Evolutionary conservation across 164 flowering plant genomes (phyloP).

Genomic region (grape (Vitis vinifera)): DNA sequence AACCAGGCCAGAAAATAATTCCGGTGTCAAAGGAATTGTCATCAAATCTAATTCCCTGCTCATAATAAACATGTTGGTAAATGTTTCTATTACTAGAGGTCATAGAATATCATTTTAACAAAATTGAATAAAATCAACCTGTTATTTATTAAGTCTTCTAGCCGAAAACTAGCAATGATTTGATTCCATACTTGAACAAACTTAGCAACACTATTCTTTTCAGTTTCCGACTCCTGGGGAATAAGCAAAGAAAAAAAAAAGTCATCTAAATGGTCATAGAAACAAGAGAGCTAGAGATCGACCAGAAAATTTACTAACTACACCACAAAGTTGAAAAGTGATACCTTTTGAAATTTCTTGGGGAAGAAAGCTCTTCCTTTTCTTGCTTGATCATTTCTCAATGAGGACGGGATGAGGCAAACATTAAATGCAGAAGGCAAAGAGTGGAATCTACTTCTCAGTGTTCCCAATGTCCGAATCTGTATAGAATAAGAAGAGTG

Average conservation of each 20-base stretch:
- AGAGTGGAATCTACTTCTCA: conserved; percentile 74
- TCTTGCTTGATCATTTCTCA: conserved; percentile 32
- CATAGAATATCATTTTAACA: neutral
- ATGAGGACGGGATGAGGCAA: conserved; percentile 57
- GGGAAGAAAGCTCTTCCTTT: conserved; percentile 30
- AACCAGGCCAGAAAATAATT: conserved; percentile 46
- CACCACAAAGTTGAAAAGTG: neutral
- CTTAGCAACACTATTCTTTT: conserved; percentile 48
- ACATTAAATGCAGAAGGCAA: conserved; percentile 76
- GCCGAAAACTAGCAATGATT: conserved; percentile 68
- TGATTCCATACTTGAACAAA: conserved; percentile 89
- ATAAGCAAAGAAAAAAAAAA: neutral
- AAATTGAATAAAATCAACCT: conserved; percentile 35
- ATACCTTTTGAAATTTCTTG: conserved; percentile 44
- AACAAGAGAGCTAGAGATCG: neutral
- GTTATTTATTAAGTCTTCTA: conserved; percentile 90
- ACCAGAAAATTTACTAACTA: neutral
- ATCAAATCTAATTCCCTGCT: conserved; percentile 89
- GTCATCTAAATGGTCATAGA: conserved; percentile 4
- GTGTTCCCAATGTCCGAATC: conserved; percentile 92
- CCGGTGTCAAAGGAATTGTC: conserved; percentile 71
- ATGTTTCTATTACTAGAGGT: neutral
- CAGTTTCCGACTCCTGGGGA: conserved; percentile 41
- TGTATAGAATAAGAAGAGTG: conserved; percentile 21
- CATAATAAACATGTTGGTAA: neutral